Conservation (phyloP, 116 monocot species). For the Zostera marina region DNA sequence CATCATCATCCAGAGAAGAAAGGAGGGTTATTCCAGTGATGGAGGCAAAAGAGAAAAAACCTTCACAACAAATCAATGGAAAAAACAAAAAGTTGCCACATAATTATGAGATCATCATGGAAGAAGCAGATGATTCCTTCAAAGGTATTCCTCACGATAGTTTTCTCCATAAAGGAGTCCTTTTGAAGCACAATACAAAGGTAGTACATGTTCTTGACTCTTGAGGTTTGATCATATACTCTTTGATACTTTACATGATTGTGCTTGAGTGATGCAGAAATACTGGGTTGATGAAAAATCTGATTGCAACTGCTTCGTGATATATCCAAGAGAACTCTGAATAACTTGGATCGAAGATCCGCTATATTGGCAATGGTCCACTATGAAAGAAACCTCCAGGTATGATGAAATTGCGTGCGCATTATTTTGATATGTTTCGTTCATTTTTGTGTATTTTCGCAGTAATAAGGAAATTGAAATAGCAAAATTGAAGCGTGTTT, state of each 20-base stretch:
- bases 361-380: conserved; percentile 18
- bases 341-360: conserved; percentile 31
- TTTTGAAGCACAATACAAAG: not conserved
- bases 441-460: not conserved
- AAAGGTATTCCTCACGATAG: not conserved
- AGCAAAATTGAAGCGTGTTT: conserved; percentile 24
- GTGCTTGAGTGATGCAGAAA: conserved; percentile 8
- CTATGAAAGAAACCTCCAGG: conserved; percentile 10
- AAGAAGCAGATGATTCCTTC: conserved; percentile 2
- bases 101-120: conserved; percentile 4
- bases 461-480: conserved; percentile 28
- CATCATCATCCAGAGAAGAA: too few species aligned
- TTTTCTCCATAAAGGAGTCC: not conserved
- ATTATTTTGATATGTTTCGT: not conserved
- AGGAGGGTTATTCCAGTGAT: too few species aligned
- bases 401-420: not conserved
- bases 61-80: too few species aligned
- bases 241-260: not conserved
- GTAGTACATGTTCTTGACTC: not conserved
- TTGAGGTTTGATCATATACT: not conserved
- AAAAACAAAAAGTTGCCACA: not conserved
- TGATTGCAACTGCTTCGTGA: conserved; percentile 17
- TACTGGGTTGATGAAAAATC: conserved; percentile 23
- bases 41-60: too few species aligned
- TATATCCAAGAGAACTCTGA: conserved; percentile 13